Conservation (phyloP, 2,329 filamentous ascomycete genomes). For the Reticulascus tulasneorum region DNA sequence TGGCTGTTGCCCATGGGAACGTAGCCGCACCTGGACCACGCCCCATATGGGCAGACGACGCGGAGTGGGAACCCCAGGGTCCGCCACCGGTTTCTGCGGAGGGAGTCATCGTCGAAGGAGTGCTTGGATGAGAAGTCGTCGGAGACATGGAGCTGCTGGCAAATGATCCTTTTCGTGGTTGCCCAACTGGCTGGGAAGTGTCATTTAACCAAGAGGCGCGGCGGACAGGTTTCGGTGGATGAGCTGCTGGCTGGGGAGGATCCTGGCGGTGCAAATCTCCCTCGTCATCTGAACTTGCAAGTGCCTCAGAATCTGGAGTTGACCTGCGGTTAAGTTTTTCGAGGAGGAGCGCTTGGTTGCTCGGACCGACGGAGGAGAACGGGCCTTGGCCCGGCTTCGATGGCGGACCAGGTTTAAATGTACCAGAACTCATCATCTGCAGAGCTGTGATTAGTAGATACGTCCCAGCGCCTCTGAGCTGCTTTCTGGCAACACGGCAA, state of each 20-base stretch:
- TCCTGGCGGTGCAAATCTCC: conserved; percentile 61
- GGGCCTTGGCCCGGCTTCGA: conserved; percentile 48
- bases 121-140: conserved; percentile 74
- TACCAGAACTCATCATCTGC: conserved; percentile 46
- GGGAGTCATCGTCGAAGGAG: too few relatives aligned
- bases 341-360: conserved; percentile 61
- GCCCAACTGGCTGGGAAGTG: conserved; percentile 58
- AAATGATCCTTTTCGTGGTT: conserved; percentile 73
- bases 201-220: conserved; percentile 87
- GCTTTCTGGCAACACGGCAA: too few relatives aligned
- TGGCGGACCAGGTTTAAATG: conserved; percentile 43
- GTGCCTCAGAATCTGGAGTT: conserved; percentile 88
- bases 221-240: conserved; percentile 59
- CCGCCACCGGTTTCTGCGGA: conserved; percentile 52
- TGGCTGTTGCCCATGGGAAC: conserved; percentile 75
- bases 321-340: conserved; percentile 77
- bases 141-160: conserved; percentile 73
- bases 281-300: conserved; percentile 94
- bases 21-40: conserved; percentile 43
- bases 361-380: conserved; percentile 44
- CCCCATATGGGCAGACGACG: conserved; percentile 42
- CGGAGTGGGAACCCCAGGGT: conserved; percentile 52
- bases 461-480: too few relatives aligned
- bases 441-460: too few relatives aligned
- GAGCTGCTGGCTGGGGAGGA: conserved; percentile 40